Conservation (phyloP, 371 early-diverging fungal species). For the Synchytrium microbalum region DNA sequence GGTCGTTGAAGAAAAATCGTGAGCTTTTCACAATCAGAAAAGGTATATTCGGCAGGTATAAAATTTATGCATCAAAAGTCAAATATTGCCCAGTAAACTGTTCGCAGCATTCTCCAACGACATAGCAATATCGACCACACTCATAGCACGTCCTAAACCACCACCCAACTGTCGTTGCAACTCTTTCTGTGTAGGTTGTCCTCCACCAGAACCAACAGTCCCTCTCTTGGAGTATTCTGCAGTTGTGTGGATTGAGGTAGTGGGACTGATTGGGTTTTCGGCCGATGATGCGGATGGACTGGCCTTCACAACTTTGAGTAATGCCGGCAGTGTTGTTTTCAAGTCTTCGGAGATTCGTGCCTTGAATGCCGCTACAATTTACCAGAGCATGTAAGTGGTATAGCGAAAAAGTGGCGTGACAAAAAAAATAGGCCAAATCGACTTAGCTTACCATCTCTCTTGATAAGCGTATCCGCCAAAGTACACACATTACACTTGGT, state of each 20-base stretch:
- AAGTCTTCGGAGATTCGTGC: neutral
- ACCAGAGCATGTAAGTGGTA: too few species aligned
- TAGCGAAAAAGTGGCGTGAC: too few species aligned
- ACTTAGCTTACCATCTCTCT: constrained; percentile 19
- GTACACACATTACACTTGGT: constrained; percentile 32
- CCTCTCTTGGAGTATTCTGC: neutral
- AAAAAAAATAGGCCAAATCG: too few species aligned
- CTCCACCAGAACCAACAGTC: neutral
- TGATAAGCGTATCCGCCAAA: constrained; percentile 19
- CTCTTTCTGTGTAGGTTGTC: neutral
- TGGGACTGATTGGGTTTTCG: too few species aligned
- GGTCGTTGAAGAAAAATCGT: too few species aligned
- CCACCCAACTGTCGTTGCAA: constrained; percentile 1
- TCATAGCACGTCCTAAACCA: neutral
- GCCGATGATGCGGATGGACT: neutral
- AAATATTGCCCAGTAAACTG: too few species aligned
- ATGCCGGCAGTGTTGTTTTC: neutral
- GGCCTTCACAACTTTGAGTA: neutral
- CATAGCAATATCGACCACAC: neutral
- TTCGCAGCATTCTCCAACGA: neutral
- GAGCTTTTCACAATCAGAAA: too few species aligned
- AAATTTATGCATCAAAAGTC: too few species aligned
- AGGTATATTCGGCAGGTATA: too few species aligned
- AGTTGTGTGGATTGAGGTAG: too few species aligned
- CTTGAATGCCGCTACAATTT: neutral